A percentile compares a stretch with the other conserved stretches of the same genome.
phyloP scores from a whole-genome alignment of 371 early-diverging fungal species.

The Rhizopus arrhizus region DNA sequence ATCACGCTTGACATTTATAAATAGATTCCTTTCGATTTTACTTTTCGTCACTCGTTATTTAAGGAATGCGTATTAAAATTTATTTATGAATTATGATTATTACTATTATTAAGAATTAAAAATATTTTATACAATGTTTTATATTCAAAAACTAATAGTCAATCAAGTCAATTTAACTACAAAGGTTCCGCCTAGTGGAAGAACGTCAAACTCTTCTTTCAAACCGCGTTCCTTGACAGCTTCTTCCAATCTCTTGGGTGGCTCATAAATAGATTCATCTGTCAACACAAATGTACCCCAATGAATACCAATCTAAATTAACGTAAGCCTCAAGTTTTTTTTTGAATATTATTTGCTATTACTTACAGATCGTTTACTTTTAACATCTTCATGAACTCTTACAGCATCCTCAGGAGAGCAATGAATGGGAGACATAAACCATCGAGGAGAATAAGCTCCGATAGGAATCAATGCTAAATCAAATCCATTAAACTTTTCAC shows the following conservation, averaged over 20 bases:
- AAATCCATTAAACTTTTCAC: conserved; percentile 68
- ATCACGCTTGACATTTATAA: too few relatives aligned
- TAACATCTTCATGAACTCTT: conserved; percentile 72
- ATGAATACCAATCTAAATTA: conserved; percentile 35
- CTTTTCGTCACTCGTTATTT: too few relatives aligned
- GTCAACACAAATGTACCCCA: conserved; percentile 57
- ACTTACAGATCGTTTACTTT: conserved; percentile 65
- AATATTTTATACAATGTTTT: background rate
- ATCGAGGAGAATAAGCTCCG: conserved; percentile 80
- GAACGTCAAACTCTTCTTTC: conserved; percentile 49
- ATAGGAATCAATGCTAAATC: conserved; percentile 80
- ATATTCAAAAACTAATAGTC: background rate
- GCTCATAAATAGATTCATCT: conserved; percentile 59
- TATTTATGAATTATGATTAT: too few relatives aligned
- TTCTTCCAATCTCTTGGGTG: conserved; percentile 55
- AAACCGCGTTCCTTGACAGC: conserved; percentile 57
- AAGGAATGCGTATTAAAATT: too few relatives aligned
- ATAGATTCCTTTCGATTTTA: too few relatives aligned
- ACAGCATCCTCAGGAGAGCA: conserved; percentile 80
- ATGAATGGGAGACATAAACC: conserved; percentile 71
- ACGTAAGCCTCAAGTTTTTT: too few relatives aligned
- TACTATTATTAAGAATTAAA: too few relatives aligned
- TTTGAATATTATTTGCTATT: background rate
- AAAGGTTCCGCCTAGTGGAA: conserved; percentile 64
- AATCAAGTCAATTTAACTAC: conserved; percentile 1